Percentiles rank a stretch among this genome's conserved stretches.
Conservation (phyloP, 257 asterid species). For the Nicotiana paniculata region DNA sequence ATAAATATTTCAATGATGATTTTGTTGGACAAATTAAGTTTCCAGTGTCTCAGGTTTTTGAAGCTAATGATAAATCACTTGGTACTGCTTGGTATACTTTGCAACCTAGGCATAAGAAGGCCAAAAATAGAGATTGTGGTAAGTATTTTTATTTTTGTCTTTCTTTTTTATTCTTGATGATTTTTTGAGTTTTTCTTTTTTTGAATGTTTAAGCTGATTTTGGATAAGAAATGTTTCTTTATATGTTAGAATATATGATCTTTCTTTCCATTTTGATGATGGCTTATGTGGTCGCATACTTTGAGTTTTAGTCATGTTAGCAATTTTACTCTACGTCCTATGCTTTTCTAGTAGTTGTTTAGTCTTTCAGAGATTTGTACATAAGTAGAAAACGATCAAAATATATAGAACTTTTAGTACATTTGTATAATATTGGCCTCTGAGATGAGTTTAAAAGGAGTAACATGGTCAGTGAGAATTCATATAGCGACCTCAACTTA, state of each 20-base stretch:
- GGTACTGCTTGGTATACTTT: constrained; percentile 85
- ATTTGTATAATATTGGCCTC: too few relatives aligned
- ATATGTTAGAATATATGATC: background rate
- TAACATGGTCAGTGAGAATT: too few relatives aligned
- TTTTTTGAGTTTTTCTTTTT: background rate
- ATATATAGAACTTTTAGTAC: too few relatives aligned
- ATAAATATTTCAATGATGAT: constrained; percentile 87
- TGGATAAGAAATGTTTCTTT: background rate
- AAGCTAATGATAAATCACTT: constrained; percentile 70
- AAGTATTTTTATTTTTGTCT: constrained; percentile 9
- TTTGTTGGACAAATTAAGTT: constrained; percentile 78
- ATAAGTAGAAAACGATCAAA: too few relatives aligned
- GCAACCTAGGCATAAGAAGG: constrained; percentile 74
- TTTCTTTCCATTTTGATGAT: background rate
- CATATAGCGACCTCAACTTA: too few relatives aligned
- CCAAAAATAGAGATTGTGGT: constrained; percentile 87
- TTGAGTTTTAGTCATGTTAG: too few relatives aligned
- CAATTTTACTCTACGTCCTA: too few relatives aligned
- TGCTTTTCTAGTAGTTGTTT: too few relatives aligned
- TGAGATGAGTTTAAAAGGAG: too few relatives aligned
- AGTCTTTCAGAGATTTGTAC: too few relatives aligned
- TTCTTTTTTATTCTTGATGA: background rate
- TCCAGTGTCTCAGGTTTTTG: constrained; percentile 62
- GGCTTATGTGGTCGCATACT: background rate
- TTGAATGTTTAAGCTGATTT: constrained; percentile 8